Evolutionary conservation across 2,329 filamentous ascomycete species (phyloP).

Genomic region (Aureobasidium sp.): DNA sequence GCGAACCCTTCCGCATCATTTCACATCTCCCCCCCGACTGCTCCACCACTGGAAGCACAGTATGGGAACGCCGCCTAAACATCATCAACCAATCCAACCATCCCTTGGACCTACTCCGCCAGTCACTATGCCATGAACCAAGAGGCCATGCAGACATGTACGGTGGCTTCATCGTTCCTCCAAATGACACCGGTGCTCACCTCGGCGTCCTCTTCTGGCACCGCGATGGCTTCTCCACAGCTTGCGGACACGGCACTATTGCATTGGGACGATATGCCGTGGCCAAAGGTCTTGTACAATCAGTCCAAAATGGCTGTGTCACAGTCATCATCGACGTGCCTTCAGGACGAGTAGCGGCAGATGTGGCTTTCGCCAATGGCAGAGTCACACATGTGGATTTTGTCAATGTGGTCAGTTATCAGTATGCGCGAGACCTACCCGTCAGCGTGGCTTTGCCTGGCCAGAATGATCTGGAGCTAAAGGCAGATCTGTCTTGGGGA

Average conservation of each 20-base stretch:
- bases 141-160: conserved; percentile 48
- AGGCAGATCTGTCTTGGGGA: conserved; percentile 15
- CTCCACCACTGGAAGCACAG: conserved; percentile 35
- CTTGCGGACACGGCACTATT: conserved; percentile 48
- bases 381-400: conserved; percentile 15
- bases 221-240: conserved; percentile 44
- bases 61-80: conserved; percentile 35
- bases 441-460: not conserved
- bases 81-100: conserved; percentile 22
- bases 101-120: conserved; percentile 29
- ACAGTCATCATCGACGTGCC: conserved; percentile 17
- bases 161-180: conserved; percentile 39
- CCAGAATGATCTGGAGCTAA: not conserved
- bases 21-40: conserved; percentile 27
- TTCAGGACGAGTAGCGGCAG: conserved; percentile 17
- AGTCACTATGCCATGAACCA: conserved; percentile 41
- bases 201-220: conserved; percentile 44
- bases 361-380: not conserved
- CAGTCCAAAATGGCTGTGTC: not conserved
- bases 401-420: conserved; percentile 18
- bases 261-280: conserved; percentile 41
- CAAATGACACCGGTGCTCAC: conserved; percentile 41
- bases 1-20: conserved; percentile 45
- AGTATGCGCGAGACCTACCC: not conserved
- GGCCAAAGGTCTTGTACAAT: conserved; percentile 12